Evolutionary conservation across 805 yeast genomes (phyloP).

Genomic region (Candida broadrunensis): DNA sequence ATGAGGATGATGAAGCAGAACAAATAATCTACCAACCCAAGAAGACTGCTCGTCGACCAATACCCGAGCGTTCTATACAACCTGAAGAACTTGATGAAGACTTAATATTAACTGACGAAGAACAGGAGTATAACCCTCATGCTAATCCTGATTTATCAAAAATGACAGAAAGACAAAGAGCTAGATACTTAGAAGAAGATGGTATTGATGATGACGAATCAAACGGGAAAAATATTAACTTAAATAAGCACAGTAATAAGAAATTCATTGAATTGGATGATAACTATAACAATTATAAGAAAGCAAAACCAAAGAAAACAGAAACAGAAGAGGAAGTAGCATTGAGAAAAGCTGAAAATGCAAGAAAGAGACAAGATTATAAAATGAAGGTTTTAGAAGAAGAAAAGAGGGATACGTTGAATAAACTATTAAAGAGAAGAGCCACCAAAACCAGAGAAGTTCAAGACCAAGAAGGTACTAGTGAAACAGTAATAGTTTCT

Average conservation of each 20-base stretch:
- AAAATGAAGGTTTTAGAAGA: constrained; percentile 82
- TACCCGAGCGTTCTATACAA: constrained; percentile 13
- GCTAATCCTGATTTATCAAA: constrained; percentile 42
- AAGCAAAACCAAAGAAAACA: constrained; percentile 46
- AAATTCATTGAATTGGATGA: constrained; percentile 29
- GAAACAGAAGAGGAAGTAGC: constrained; percentile 84
- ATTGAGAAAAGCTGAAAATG: constrained; percentile 78
- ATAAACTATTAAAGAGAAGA: constrained; percentile 78
- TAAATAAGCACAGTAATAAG: constrained; percentile 6
- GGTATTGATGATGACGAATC: constrained; percentile 6
- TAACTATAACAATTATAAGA: constrained; percentile 19
- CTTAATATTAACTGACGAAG: constrained; percentile 38
- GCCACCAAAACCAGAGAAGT: constrained; percentile 65
- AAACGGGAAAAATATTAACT: too few species aligned
- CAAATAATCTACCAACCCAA: constrained; percentile 7
- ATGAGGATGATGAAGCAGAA: constrained; percentile 23
- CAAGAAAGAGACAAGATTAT: constrained; percentile 83
- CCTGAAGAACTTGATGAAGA: constrained; percentile 35
- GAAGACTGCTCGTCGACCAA: constrained; percentile 16
- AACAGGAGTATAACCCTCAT: constrained; percentile 41
- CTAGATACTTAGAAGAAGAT: constrained; percentile 27
- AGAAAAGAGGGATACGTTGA: constrained; percentile 89
- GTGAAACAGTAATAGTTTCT: constrained; percentile 8
- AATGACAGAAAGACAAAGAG: constrained; percentile 58
- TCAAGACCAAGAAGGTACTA: constrained; percentile 27